Base-by-base conservation (phyloP, 306 rosid genomes). In the Chamaecrista fasciculata region DNA sequence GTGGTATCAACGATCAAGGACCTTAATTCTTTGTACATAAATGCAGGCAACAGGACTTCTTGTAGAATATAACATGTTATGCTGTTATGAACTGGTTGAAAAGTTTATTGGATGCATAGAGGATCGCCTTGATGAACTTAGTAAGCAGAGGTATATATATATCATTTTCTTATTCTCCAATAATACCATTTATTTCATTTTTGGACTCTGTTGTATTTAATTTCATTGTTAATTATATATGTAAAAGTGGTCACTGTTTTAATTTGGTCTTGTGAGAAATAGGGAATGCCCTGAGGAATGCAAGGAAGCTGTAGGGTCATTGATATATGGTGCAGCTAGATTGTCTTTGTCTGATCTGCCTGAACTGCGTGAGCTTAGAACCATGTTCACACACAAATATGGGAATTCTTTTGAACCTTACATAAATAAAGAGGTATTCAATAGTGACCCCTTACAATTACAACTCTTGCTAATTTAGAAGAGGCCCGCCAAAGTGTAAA, bases 281-380 rank as follows among this genome's bases (percentile, higher is more conserved):
- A 94, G 99, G 11, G 95, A 79, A 42, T 94, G 96, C 76, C 96
- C 96, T 19, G 99, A 87, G 20, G 99, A 91, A 75, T 91, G 97
- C 88, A 89, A 75, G 52, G 99, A 91, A 81, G 92, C 92, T 10
- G 85, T 91, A 2, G 50, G 85, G 16, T 79, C 99, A 18, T 50
- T 94, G 81, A 87, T 84, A 18, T 84, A 82, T 28, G 97, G 92
- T 2, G 92, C 97, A 28, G 92, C 92, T 67, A 70, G 96, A 50
- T 67, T 89, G 37, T 76, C 82, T 44, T 67, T 89, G 37, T 76
- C 82, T 44, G 95, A 89, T 70, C 78, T 94, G 67, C 97, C 97
- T 5, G 97, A 89, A 71, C 56, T 94, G 48, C 89, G 95, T 21
- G 82, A 79, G 7, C 87, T 94, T 69, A 79, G 97, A 80, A 71